Evolutionary conservation across 2,329 filamentous ascomycete species (phyloP), one percentile per base, ranked within the genome.

Genomic region (Ceratocystis ficicola): DNA sequence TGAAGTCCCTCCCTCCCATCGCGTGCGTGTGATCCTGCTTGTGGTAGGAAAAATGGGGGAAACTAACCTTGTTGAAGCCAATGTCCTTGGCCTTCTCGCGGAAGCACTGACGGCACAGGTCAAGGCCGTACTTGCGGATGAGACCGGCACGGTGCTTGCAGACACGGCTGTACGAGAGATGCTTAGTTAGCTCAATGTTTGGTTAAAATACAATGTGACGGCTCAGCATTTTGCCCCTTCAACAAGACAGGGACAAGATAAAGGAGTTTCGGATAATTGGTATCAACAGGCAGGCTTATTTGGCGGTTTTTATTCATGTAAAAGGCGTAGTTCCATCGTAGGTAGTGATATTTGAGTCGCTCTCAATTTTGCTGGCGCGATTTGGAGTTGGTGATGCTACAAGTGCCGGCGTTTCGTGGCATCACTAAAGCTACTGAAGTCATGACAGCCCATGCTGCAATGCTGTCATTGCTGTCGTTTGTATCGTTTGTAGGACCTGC

Each of bases 111-210:
- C 86, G 85, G 84, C 86, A 88, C 77, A 88, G 85, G 81, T 95
- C 90, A 74, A 96, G 85, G 77, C 94, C 93, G 83, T 99, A 99
- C 84, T 99, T 99, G 84, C 94, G 92, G 86, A 99, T 96, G 74
- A 99, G 87, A 95, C 94, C 94, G 76, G 94, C 93, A 77, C 85
- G 87, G 89, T 99, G 93, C 77, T 91, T 90, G 90, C 83, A 85
- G 76, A 85, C 81, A 71, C 83, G 83, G 83, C 83, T 85, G 71
- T 71, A 71, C 10, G 69, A 69, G 30, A 55, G 12, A 63, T 20
- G n/a, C 17, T 41, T 50, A 28, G 65, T 66, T 66, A 66, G 65
- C 59, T 59, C 36, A 28, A 44, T 15, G 46, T 65, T 62, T 22
- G 28, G 8, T 17, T 30, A 25, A 36, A 15, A 12, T 15, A 20